Evolutionary conservation across 2,329 filamentous ascomycete species (phyloP).

Genomic region (Talaromyces sp.): DNA sequence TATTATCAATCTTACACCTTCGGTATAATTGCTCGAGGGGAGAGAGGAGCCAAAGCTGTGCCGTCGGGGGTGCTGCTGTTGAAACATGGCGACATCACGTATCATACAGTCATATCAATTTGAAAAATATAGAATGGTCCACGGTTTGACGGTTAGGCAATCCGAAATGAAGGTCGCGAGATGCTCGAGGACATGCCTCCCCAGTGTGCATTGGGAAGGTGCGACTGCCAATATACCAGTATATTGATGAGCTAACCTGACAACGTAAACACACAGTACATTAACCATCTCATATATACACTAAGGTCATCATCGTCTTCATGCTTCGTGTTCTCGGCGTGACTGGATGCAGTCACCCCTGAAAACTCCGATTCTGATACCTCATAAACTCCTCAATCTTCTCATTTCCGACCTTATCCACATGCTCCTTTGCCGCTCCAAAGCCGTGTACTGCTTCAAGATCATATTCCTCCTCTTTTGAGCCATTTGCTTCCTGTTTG

Average conservation of each 20-base stretch:
- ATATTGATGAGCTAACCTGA: not conserved
- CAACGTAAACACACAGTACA: not conserved
- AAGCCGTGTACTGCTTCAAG: not conserved
- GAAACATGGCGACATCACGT: conserved; percentile 6
- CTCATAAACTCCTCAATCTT: conserved; percentile 18
- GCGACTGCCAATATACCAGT: not conserved
- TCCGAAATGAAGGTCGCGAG: not conserved
- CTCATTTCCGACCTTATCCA: not conserved
- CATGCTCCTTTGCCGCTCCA: conserved; percentile 6
- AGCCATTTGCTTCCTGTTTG: not conserved
- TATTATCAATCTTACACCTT: conserved; percentile 8
- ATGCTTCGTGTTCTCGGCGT: not conserved
- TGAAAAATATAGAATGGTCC: not conserved
- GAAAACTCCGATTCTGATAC: conserved; percentile 15
- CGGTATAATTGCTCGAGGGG: conserved; percentile 14
- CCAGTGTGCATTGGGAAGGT: not conserved
- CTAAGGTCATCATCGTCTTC: not conserved
- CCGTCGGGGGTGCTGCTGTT: conserved; percentile 1
- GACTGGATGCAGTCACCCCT: not conserved
- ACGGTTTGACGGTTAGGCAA: not conserved
- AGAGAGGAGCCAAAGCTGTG: conserved; percentile 12
- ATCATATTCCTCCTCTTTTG: not conserved
- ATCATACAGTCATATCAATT: conserved; percentile 2
- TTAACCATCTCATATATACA: not conserved
- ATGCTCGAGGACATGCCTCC: not conserved